These are phyloP conservation scores for Aspergillus terreus DNA, from an alignment of 2,329 filamentous ascomycete genomes.

Conservation along the genomic window DNA sequence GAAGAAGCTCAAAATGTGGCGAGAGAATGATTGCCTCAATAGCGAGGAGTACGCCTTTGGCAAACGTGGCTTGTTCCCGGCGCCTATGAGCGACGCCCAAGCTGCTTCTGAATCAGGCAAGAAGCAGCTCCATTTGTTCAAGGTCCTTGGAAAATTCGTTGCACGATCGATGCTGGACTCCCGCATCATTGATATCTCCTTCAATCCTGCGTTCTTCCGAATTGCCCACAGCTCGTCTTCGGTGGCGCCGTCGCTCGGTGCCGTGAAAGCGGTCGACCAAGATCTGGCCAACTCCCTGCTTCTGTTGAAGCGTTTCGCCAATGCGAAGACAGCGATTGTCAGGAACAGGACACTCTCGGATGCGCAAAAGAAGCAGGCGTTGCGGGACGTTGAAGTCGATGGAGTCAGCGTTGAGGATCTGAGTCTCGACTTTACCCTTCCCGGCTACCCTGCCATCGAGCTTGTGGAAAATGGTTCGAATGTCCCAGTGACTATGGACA, in stretches of 20 bases:
- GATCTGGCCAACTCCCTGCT: slow-evolving; percentile 81
- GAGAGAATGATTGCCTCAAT: slow-evolving; percentile 74
- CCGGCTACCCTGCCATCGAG: slow-evolving; percentile 84
- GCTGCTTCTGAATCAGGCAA: slow-evolving; percentile 73
- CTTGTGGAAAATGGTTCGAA: slow-evolving; percentile 72
- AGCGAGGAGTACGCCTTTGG: slow-evolving; percentile 80
- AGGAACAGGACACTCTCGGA: slow-evolving; percentile 63
- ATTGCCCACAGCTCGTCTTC: slow-evolving; percentile 68
- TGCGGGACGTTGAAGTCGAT: slow-evolving; percentile 68
- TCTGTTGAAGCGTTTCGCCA: slow-evolving; percentile 79
- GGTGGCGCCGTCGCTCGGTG: slow-evolving; percentile 79
- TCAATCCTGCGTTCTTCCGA: slow-evolving; percentile 97
- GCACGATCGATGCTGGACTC: slow-evolving; percentile 98
- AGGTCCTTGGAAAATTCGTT: slow-evolving; percentile 92
- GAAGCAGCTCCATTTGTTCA: slow-evolving; percentile 83
- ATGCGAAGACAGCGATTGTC: slow-evolving; percentile 78
- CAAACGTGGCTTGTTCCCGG: slow-evolving; percentile 81
- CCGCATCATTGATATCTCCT: slow-evolving; percentile 93
- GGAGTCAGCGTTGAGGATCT: slow-evolving; percentile 79
- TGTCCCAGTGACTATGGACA: slow-evolving; percentile 76
- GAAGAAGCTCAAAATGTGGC: slow-evolving; percentile 95
- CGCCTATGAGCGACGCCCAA: slow-evolving; percentile 80
- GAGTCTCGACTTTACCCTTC: slow-evolving; percentile 88
- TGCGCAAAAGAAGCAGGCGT: slow-evolving; percentile 67
- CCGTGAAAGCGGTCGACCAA: slow-evolving; percentile 84